A percentile compares a stretch with the other conserved stretches of the same genome.
phyloP scores from a whole-genome alignment of 2,329 filamentous ascomycete genomes.

The Scleromitrula shiraiana region DNA sequence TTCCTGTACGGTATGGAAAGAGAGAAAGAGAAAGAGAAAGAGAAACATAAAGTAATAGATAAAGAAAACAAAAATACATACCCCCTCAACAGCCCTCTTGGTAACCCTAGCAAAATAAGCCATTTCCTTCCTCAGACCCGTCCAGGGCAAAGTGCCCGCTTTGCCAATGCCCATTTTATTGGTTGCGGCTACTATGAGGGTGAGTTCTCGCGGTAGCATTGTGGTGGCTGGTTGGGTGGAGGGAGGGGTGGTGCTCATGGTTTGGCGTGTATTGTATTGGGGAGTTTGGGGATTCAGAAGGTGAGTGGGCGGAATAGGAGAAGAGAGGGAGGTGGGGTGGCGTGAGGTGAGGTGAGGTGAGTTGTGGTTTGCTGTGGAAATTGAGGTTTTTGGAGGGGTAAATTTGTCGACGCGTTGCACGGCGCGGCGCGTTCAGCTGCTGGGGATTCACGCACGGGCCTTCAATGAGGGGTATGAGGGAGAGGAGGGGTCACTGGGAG shows the following conservation, averaged over 20 bases:
- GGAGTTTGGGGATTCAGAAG: too few species aligned
- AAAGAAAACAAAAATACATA: conserved; percentile 7
- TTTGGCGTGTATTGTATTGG: too few species aligned
- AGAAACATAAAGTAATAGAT: too few species aligned
- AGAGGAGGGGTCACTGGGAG: too few species aligned
- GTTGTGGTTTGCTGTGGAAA: not conserved
- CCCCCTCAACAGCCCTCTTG: conserved; percentile 42
- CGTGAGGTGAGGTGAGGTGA: not conserved
- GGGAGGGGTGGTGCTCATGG: not conserved
- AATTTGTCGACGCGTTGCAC: not conserved
- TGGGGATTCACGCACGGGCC: not conserved
- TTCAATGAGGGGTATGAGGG: too few species aligned
- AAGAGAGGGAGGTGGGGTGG: not conserved
- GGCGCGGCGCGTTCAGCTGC: too few species aligned
- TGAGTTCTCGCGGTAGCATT: conserved; percentile 48
- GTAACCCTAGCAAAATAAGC: conserved; percentile 90
- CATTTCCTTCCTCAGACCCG: conserved; percentile 83
- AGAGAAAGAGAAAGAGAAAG: not conserved
- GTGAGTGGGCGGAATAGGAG: too few species aligned
- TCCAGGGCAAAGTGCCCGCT: conserved; percentile 77
- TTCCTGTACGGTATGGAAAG: not conserved
- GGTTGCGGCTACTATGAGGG: conserved; percentile 93
- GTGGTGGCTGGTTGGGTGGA: not conserved
- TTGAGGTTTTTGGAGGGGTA: not conserved
- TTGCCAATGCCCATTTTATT: conserved; percentile 80